Evolutionary conservation across 208 protist species (phyloP), one percentile per base, ranked within the genome.

Genomic region (Trypanosomatidae sp.): DNA sequence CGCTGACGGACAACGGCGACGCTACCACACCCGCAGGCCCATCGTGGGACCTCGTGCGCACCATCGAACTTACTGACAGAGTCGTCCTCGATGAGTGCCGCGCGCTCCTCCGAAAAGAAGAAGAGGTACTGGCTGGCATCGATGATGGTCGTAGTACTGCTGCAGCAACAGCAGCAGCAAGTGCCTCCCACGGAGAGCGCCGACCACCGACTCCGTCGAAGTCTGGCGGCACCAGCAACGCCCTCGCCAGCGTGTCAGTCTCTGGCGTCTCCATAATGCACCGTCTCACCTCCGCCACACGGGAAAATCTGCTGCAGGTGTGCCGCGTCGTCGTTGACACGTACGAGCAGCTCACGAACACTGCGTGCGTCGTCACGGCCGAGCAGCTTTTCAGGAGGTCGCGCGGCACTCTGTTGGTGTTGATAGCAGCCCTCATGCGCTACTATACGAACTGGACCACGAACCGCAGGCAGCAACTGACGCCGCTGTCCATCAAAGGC

Each of bases 371-470:
- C 28, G 81, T 90, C 13, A 88, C 82, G 15, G 81, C 68, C 0
- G 86, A 90, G 53, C 87, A 91, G 71, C 72, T 95, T 7, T 55
- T 81, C 55, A 69, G 77, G 36, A 81, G 88, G 17, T 58, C 77
- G 25, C 88, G 91, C 46, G 78, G 81, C 10, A 56, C 73, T 33
- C 80, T 87, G 62, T 78, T 95, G 5, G 78, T 95, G 1, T 80
- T 94, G 39, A 79, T 94, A 25, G 89, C 89, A 10, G 82, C 80
- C 6, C 76, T 95, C 28, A 75, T 95, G 73, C 83, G 86, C 13
- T 82, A 91, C 77, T 92, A 88, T 71, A 81, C 91, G 17, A 92
- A 91, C 69, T 95, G 88, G 87, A 67, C 85, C 28, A 81, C 85
- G 46, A 79, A 82, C 58, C 74, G 79, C 33, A 68, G 80, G 4